Conservation (phyloP, 192 early-diverging fungal species). For the Umbelopsis ramanniana region DNA sequence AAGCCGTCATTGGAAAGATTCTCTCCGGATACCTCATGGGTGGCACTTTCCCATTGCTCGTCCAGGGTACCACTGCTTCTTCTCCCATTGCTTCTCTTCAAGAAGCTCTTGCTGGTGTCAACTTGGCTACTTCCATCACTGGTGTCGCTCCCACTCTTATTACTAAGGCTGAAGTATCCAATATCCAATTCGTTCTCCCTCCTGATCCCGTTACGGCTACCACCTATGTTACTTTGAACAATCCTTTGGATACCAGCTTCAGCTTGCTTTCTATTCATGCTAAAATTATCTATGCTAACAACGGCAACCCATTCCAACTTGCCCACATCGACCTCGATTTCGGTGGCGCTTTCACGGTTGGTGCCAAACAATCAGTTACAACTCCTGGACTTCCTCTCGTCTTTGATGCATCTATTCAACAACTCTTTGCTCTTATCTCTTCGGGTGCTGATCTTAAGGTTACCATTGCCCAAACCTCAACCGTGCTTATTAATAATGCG, state of each 20-base stretch:
- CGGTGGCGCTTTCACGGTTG: constrained; percentile 21
- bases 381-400: constrained; percentile 19
- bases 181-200: not conserved
- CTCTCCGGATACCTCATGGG: constrained; percentile 52
- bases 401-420: constrained; percentile 21
- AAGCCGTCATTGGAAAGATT: constrained; percentile 34
- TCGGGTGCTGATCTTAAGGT: constrained; percentile 3
- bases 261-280: not conserved
- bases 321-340: constrained; percentile 25
- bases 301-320: constrained; percentile 14
- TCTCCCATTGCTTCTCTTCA: constrained; percentile 48
- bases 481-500: constrained; percentile 26
- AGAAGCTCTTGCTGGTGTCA: constrained; percentile 46
- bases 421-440: constrained; percentile 25
- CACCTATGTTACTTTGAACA: constrained; percentile 26
- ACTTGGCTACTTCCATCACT: constrained; percentile 41
- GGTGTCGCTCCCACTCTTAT: constrained; percentile 55
- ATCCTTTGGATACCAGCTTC: constrained; percentile 30
- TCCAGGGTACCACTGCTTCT: constrained; percentile 43
- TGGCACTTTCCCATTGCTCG: constrained; percentile 34
- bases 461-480: constrained; percentile 27
- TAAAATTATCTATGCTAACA: not conserved
- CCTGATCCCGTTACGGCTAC: not conserved
- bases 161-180: constrained; percentile 6
- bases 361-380: constrained; percentile 16